These are phyloP conservation scores for Puccinia coronata DNA, from an alignment of 1,284 basidiomycete species.

Conservation along the genomic window DNA sequence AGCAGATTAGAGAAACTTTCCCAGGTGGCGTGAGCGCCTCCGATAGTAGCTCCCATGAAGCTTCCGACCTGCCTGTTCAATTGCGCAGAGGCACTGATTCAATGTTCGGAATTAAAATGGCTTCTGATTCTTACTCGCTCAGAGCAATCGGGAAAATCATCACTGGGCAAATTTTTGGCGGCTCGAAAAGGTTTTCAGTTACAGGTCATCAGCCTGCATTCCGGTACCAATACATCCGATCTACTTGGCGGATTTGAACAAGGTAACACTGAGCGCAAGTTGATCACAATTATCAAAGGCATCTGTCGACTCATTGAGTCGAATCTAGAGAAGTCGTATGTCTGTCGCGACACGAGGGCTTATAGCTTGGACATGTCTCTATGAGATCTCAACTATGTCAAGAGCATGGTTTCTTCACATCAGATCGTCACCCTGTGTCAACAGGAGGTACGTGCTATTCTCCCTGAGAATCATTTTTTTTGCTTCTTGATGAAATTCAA, in stretches of 20 bases:
- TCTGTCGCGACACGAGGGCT: not conserved
- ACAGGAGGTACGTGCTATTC: constrained; percentile 64
- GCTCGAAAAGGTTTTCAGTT: constrained; percentile 70
- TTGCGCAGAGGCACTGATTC: constrained; percentile 72
- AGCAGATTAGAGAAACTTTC: constrained; percentile 30
- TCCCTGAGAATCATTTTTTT: too few relatives aligned
- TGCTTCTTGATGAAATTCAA: too few relatives aligned
- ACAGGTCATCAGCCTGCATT: constrained; percentile 77
- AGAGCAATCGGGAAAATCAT: constrained; percentile 76
- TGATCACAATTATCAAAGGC: constrained; percentile 13
- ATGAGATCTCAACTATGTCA: constrained; percentile 60
- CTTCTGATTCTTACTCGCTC: constrained; percentile 82
- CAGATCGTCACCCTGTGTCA: constrained; percentile 73
- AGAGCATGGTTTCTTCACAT: constrained; percentile 70
- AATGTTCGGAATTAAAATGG: constrained; percentile 78
- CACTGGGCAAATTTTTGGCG: constrained; percentile 72
- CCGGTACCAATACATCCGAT: constrained; percentile 88
- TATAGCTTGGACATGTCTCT: constrained; percentile 31
- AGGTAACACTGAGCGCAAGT: constrained; percentile 58
- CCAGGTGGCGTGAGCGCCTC: not conserved
- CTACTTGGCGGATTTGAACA: constrained; percentile 96
- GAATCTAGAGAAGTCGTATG: not conserved
- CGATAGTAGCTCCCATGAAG: constrained; percentile 20
- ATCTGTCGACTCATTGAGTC: constrained; percentile 34
- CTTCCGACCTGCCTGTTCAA: constrained; percentile 28